Base-by-base conservation (phyloP, 805 yeast genomes). In the Grigorovia humatica region DNA sequence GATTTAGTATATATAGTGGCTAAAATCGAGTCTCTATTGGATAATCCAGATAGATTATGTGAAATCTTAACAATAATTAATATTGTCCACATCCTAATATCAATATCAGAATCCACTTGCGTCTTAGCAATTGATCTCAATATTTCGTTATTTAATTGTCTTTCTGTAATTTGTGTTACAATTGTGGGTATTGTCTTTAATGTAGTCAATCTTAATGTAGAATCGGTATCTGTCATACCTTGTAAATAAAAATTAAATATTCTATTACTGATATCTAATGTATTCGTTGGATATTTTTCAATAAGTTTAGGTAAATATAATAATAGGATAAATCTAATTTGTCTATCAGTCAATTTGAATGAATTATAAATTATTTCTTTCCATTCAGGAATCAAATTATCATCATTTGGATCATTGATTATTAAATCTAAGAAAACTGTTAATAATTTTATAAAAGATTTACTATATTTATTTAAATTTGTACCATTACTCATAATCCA, bases 1-100 rank as follows among this genome's bases (percentile, higher is more conserved):
- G 95, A 85, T 59, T 89, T 83, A 2, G 87, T 78, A 59, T 86
- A 84, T 0, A 97, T 98, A 1, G 96, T 88, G 2, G 88, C 81
- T 47, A 93, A 70, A 2, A 93, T 96, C 20, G 81, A 82, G 9
- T 87, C 74, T 52, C 90, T 75, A 40, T 59, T 65, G 17, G 59
- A 55, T 9, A 61, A 52, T 2, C 58, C 52, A 1, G 72, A 70
- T 2, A 68, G 55, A 23, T 60, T 52, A n/a, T 57, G 54, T 1
- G 66, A 56, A 2, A 65, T 58, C 29, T 53, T 55, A 1, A 64
- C 57, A 6, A 63, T 57, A 2, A 62, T 56, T 3, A 64, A 49
- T n/a, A 66, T 54, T 3, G 70, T 66, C 65, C 66, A 60, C 12
- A 62, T 60, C 35, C 70, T 55, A 7, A 66, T 61, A 20, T 62